Evolutionary conservation across 371 early-diverging fungal species (phyloP).

Genomic region (Mycotypha africana): DNA sequence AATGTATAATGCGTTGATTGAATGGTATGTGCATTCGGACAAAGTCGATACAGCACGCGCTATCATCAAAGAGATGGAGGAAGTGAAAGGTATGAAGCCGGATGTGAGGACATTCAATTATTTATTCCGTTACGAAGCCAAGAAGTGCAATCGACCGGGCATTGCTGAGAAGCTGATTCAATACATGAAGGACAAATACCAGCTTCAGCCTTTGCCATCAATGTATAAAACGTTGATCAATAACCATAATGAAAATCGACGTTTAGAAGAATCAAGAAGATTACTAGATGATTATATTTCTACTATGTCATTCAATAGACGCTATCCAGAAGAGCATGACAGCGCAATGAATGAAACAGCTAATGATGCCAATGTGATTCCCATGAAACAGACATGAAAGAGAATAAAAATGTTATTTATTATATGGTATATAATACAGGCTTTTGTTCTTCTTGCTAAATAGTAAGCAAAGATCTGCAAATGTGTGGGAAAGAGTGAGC

Average conservation of each 20-base stretch:
- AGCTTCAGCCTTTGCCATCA: conserved; percentile 23
- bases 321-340: too few species aligned
- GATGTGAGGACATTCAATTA: conserved; percentile 35
- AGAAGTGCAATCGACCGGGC: conserved; percentile 25
- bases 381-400: too few species aligned
- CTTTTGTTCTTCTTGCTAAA: too few species aligned
- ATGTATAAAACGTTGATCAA: conserved; percentile 39
- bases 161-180: conserved; percentile 33
- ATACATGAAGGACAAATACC: conserved; percentile 30
- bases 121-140: conserved; percentile 36
- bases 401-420: too few species aligned
- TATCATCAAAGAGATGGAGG: conserved; percentile 26
- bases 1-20: conserved; percentile 26
- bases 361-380: too few species aligned
- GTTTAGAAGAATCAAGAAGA: conserved; percentile 31
- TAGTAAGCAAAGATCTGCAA: too few species aligned
- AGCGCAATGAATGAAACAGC: too few species aligned
- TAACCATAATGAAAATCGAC: conserved; percentile 28
- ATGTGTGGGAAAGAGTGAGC: too few species aligned
- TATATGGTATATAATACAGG: too few species aligned
- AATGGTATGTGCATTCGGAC: too few species aligned
- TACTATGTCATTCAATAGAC: too few species aligned
- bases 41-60: too few species aligned
- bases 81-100: conserved; percentile 31
- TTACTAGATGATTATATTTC: conserved; percentile 12